Conservation (phyloP, 179 eudicot genomes). For the Beta macrorhiza region DNA sequence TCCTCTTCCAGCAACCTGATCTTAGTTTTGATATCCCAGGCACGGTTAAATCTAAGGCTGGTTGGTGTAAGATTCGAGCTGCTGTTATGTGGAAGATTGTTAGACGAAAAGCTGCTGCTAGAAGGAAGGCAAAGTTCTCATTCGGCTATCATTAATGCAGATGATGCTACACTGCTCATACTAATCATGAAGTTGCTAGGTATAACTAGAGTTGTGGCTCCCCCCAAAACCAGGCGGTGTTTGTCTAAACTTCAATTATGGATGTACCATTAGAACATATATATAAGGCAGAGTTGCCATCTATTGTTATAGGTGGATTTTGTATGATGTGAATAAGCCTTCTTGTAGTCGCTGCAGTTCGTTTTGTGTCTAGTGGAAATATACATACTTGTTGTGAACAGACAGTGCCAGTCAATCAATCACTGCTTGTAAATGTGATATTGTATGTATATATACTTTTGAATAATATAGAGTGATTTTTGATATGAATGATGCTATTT, state of each 20-base stretch:
- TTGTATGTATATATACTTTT: too few species aligned
- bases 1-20: conserved; percentile 32
- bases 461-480: too few species aligned
- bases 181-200: not conserved
- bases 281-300: not conserved
- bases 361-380: not conserved
- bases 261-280: not conserved
- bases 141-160: conserved; percentile 19
- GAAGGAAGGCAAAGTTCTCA: conserved; percentile 29
- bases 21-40: conserved; percentile 27
- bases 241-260: not conserved
- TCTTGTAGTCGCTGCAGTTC: conserved; percentile 1
- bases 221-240: conserved; percentile 9
- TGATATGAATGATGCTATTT: too few species aligned
- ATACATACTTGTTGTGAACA: not conserved
- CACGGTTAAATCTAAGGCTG: conserved; percentile 39
- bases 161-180: conserved; percentile 11
- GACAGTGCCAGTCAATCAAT: not conserved
- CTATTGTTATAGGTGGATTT: not conserved
- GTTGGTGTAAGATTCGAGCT: conserved; percentile 72
- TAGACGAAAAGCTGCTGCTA: conserved; percentile 43
- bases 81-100: conserved; percentile 61
- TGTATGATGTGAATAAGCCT: conserved; percentile 17
- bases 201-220: conserved; percentile 6
- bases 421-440: conserved; percentile 8